Base-by-base conservation (phyloP, 1,284 basidiomycete genomes). In the Athelia sp. region DNA sequence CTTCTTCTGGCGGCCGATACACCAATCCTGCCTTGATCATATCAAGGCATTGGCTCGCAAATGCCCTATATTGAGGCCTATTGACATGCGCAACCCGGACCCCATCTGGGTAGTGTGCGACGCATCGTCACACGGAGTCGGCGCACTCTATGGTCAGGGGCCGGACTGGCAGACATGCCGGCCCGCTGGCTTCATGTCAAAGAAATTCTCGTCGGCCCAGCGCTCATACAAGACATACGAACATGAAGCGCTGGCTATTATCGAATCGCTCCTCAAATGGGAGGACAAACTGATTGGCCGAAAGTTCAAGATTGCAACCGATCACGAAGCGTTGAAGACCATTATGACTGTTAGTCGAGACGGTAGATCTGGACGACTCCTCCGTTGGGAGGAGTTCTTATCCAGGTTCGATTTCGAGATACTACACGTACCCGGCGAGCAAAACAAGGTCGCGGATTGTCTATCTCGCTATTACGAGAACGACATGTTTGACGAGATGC, bases 201-300 rank as follows among this genome's bases (percentile, higher is more conserved):
- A 65, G 1, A 72, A 72, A 45, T 53, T 73, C 40, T 68, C 62
- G 29, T 43, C 60, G 0, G 64, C 67, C 0, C 68, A 72, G 50
- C 64, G 69, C 22, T 72, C 72, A 29, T 74, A 74, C 45, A 60
- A 63, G 3, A 60, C 65, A 0, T 65, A 68, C 49, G 62, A 71
- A 47, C 62, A 64, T 4, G 68, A 72, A 43, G 57, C 69, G 54
- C 44, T 72, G 0, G 70, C 63, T 0, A 62, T 67, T 0, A 50
- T 71, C 1, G 64, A 70, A 46, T 56, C 68, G 2, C 63, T 72
- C 55, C 52, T 67, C 18, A 14, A 61, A 3, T 59, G 68, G 46
- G 23, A 54, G 0, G 55, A 67, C 46, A 59, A 69, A 8, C 53
- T 71, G 1, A 56, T 62, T 9, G 71, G 72, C 0, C 43, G 38